Evolutionary conservation across 345 rosid genomes (phyloP).

Genomic region (Mangifera indica): DNA sequence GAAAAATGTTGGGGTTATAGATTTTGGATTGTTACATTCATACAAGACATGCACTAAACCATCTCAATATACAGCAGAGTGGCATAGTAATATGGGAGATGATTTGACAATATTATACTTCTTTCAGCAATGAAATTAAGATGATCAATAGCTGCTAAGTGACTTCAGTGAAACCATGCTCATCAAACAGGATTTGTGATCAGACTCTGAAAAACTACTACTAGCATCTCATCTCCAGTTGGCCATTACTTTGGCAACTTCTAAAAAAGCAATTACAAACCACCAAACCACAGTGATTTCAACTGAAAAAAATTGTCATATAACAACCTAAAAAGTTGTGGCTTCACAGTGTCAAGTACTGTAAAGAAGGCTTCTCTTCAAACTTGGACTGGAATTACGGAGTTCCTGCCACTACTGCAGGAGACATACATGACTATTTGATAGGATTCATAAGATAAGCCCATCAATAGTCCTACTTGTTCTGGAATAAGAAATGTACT

Average conservation of each 20-base stretch:
- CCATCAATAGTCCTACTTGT: background rate
- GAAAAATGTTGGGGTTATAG: background rate
- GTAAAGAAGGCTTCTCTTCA: background rate
- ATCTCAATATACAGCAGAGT: background rate
- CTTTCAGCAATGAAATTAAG: background rate
- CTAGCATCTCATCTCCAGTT: background rate
- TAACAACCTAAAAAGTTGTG: background rate
- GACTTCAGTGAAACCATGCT: slow-evolving; percentile 1
- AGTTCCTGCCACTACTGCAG: background rate
- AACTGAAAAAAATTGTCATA: background rate
- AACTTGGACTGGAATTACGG: background rate
- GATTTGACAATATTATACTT: background rate
- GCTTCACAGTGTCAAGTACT: background rate
- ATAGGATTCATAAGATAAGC: no score
- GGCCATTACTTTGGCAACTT: background rate
- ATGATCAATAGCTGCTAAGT: background rate
- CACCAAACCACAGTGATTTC: background rate
- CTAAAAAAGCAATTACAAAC: background rate
- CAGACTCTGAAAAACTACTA: background rate
- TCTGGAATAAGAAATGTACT: no score
- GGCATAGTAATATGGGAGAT: background rate
- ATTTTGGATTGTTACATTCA: background rate
- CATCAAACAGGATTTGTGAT: background rate
- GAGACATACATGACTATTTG: background rate
- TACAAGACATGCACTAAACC: background rate